A percentile compares a stretch with the other conserved stretches of the same genome.
phyloP scores from a whole-genome alignment of 2,329 filamentous ascomycete genomes.

The Niveomyces coronatus region DNA sequence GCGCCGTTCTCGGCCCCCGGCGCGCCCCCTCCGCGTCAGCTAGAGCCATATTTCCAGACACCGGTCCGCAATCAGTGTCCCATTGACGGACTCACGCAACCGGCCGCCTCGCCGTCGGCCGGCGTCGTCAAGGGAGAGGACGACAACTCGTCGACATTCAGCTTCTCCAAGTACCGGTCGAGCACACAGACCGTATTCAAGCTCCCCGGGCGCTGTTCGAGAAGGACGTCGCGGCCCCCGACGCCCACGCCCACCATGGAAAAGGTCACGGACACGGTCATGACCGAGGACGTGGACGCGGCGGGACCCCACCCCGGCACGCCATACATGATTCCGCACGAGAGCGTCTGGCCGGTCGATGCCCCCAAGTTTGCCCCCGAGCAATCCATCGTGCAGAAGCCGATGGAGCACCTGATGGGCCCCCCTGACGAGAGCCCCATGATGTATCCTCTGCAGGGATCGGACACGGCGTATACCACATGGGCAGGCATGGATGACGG shows the following conservation, averaged over 20 bases:
- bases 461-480: conserved; percentile 7
- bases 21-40: conserved; percentile 28
- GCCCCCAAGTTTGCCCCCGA: conserved; percentile 30
- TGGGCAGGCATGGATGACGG: conserved; percentile 6
- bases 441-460: conserved; percentile 10
- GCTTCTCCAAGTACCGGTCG: conserved; percentile 18
- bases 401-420: conserved; percentile 18
- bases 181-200: conserved; percentile 21
- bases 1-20: conserved; percentile 26
- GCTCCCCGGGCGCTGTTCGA: conserved; percentile 24
- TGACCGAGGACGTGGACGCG: conserved; percentile 22
- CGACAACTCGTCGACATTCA: conserved; percentile 18
- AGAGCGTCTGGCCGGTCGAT: conserved; percentile 26
- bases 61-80: conserved; percentile 27
- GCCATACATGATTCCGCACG: conserved; percentile 29
- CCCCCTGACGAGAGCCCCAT: conserved; percentile 11
- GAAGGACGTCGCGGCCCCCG: conserved; percentile 25
- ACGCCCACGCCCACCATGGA: conserved; percentile 21
- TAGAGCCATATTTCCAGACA: conserved; percentile 28
- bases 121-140: conserved; percentile 21
- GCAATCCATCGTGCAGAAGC: conserved; percentile 17
- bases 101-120: conserved; percentile 9
- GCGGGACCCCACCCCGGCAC: conserved; percentile 30
- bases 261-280: conserved; percentile 19
- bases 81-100: conserved; percentile 22